Evolutionary conservation across 2,329 filamentous ascomycete genomes (phyloP).

Genomic region (Elsinoe ampelina): DNA sequence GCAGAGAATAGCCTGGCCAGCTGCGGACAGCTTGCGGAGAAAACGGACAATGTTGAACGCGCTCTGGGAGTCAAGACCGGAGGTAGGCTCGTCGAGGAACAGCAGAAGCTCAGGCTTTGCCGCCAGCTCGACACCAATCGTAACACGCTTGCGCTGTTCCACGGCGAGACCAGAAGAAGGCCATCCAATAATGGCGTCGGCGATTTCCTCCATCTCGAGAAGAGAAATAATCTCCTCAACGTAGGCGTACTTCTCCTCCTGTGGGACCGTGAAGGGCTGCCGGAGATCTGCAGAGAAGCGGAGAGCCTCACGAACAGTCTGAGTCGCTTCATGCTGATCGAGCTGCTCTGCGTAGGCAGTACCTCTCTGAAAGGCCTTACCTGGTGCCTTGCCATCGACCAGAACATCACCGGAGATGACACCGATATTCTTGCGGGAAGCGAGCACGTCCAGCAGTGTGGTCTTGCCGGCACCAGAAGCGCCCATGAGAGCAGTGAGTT

Average conservation of each 20-base stretch:
- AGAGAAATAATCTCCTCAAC: constrained; percentile 58
- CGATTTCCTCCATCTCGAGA: constrained; percentile 58
- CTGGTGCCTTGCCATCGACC: constrained; percentile 46
- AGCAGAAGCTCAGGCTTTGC: constrained; percentile 48
- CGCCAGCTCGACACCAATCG: constrained; percentile 42
- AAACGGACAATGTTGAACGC: constrained; percentile 56
- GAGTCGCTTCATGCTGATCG: constrained; percentile 53
- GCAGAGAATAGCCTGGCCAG: constrained; percentile 38
- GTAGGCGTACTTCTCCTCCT: constrained; percentile 52
- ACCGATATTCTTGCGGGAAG: constrained; percentile 55
- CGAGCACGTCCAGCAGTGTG: constrained; percentile 69
- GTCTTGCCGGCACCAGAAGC: constrained; percentile 71
- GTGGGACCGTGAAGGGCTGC: constrained; percentile 49
- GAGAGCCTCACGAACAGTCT: constrained; percentile 56
- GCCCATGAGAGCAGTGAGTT: constrained; percentile 43
- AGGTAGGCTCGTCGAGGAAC: constrained; percentile 52
- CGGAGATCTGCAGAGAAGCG: constrained; percentile 57
- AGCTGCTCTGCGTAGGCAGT: constrained; percentile 58
- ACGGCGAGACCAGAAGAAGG: constrained; percentile 54
- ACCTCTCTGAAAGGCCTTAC: constrained; percentile 53
- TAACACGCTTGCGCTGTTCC: constrained; percentile 53
- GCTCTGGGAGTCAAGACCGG: constrained; percentile 54
- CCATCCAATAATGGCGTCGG: constrained; percentile 54
- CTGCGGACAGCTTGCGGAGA: constrained; percentile 50
- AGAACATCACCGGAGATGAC: constrained; percentile 55